phyloP scores from a whole-genome alignment of 176 grass and related monocot species.

The Guadua angustifolia region DNA sequence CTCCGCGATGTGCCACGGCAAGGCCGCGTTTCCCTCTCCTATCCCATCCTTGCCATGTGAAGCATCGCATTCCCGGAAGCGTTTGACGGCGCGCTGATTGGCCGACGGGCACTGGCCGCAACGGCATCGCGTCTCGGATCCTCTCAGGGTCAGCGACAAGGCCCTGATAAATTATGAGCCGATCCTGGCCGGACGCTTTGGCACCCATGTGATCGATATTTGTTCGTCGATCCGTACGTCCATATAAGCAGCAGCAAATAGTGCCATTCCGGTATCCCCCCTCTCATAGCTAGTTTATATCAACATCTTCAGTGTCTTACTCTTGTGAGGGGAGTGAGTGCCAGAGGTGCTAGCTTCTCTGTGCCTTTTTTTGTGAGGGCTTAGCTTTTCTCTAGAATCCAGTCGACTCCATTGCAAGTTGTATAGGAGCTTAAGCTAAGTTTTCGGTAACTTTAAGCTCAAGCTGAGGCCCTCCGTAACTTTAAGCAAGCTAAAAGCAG shows the following conservation, averaged over 20 bases:
- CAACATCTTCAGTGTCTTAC: neutral
- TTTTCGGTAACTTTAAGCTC: neutral
- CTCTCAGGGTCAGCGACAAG: constrained; percentile 51
- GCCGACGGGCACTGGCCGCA: neutral
- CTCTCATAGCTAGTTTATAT: neutral
- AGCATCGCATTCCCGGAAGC: neutral
- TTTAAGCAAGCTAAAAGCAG: neutral
- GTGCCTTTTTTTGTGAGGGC: neutral
- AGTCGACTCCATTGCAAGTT: neutral
- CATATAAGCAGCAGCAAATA: neutral
- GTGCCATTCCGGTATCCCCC: neutral
- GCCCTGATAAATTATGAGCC: constrained; percentile 4
- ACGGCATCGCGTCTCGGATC: constrained; percentile 34
- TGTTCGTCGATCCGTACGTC: neutral
- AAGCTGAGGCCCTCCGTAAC: neutral
- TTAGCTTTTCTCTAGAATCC: neutral
- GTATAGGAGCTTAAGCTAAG: neutral
- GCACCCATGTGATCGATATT: constrained; percentile 33
- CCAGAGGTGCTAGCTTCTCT: too few species aligned
- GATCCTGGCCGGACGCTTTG: neutral
- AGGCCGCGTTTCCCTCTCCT: neutral
- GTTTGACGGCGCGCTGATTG: constrained; percentile 51
- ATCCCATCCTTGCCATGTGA: constrained; percentile 27
- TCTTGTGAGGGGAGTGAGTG: neutral
- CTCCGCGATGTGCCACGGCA: constrained; percentile 37